A percentile compares a stretch with the other conserved stretches of the same genome.
These are phyloP conservation scores for Talaromyces adpressus DNA, from an alignment of 495 filamentous ascomycete species.

Conservation along the genomic window DNA sequence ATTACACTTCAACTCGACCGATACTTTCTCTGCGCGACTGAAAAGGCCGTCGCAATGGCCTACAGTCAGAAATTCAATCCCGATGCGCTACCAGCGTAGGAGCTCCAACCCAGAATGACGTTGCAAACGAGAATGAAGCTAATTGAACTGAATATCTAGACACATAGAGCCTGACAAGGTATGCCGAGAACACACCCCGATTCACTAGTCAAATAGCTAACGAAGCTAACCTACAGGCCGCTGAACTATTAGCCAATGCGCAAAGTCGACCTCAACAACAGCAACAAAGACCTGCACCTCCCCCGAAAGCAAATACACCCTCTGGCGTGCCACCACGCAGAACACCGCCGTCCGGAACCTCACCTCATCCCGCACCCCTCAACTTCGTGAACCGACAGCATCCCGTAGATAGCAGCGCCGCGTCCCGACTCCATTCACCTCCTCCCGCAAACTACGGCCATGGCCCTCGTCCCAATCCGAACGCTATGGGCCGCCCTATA, in stretches of 20 bases:
- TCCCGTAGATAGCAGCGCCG: constrained; percentile 23
- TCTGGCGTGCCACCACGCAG: constrained; percentile 21
- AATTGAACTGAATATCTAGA: neutral
- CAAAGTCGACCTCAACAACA: constrained; percentile 13
- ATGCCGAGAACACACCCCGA: constrained; percentile 13
- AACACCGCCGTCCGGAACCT: constrained; percentile 23
- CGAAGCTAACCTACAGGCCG: constrained; percentile 1
- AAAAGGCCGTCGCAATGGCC: constrained; percentile 55
- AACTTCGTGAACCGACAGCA: constrained; percentile 22
- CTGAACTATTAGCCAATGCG: neutral
- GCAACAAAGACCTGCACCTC: constrained; percentile 22
- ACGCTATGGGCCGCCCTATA: constrained; percentile 39
- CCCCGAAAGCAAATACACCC: constrained; percentile 21
- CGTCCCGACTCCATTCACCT: constrained; percentile 43
- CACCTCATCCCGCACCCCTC: constrained; percentile 23
- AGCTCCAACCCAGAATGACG: constrained; percentile 12
- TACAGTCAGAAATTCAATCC: constrained; percentile 92
- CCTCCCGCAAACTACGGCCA: constrained; percentile 55
- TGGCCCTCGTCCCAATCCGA: constrained; percentile 44
- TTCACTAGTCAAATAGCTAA: constrained; percentile 5
- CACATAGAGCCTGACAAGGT: constrained; percentile 78
- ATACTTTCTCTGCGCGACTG: neutral
- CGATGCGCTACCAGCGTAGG: constrained; percentile 94
- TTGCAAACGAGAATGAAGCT: neutral
- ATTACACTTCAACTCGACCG: neutral